Percentiles rank a stretch among this genome's conserved stretches.
Conservation (phyloP, 331 rosid species). For the Malus hybrid region DNA sequence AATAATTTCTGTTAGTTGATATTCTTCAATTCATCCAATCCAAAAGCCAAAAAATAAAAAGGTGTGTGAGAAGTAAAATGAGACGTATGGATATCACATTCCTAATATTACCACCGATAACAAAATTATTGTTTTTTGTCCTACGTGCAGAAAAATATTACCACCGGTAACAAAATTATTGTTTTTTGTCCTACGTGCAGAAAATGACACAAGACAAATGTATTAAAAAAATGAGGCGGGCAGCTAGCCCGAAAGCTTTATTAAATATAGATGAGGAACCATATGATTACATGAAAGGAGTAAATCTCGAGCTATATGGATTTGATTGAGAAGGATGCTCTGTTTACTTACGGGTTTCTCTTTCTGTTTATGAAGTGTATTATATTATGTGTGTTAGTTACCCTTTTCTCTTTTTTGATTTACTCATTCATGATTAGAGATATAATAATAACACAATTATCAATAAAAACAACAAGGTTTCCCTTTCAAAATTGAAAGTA, state of each 20-base stretch:
- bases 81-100: no score
- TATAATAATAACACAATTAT: conserved; percentile 4
- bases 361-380: neutral
- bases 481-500: neutral
- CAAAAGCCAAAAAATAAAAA: no score
- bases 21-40: no score
- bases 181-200: conserved; percentile 22
- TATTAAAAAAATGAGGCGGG: neutral
- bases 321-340: conserved; percentile 8
- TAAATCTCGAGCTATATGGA: neutral
- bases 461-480: conserved; percentile 13
- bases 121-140: no score
- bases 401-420: neutral
- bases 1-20: no score
- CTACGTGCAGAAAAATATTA: no score
- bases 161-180: neutral
- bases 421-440: neutral
- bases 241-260: neutral
- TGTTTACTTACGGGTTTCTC: neutral
- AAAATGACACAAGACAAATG: conserved; percentile 22
- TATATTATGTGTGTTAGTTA: neutral
- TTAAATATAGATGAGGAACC: neutral
- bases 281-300: neutral
- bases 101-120: no score
- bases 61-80: no score